Conservation (phyloP, 176 grass and related monocot genomes). For the Paspalum notatum region DNA sequence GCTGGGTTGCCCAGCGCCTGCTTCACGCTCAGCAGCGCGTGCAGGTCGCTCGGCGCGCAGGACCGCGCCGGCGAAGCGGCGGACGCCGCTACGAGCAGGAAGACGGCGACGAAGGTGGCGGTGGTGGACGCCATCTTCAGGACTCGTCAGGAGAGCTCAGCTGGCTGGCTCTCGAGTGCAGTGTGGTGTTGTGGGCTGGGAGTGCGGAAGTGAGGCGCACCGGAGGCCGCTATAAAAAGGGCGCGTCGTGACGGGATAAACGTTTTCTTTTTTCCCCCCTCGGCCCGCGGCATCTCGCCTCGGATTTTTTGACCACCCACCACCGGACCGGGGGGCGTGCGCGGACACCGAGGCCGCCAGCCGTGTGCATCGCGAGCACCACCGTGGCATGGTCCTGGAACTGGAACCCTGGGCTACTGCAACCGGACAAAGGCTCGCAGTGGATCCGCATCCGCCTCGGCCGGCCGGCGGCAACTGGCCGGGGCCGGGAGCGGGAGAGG, state of each 20-base stretch:
- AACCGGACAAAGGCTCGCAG: constrained; percentile 23
- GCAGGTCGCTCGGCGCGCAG: constrained; percentile 50
- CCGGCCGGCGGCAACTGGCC: background rate
- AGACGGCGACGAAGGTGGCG: background rate
- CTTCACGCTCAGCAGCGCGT: constrained; percentile 64
- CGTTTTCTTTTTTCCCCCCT: background rate
- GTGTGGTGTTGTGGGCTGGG: background rate
- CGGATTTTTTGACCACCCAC: background rate
- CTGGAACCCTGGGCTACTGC: constrained; percentile 18
- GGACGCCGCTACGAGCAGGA: constrained; percentile 8
- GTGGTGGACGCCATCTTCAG: constrained; percentile 27
- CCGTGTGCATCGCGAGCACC: constrained; percentile 11
- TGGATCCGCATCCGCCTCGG: background rate
- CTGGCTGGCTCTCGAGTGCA: constrained; percentile 10
- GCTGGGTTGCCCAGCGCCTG: constrained; percentile 55
- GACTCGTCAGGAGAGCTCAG: too few relatives aligned
- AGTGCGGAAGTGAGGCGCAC: constrained; percentile 40
- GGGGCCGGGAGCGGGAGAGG: background rate
- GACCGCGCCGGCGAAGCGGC: background rate
- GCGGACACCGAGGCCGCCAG: constrained; percentile 31
- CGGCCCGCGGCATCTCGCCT: background rate
- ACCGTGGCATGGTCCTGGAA: background rate
- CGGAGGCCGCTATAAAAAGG: constrained; percentile 54
- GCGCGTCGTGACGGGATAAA: constrained; percentile 32
- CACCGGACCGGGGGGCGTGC: constrained; percentile 8